Evolutionary conservation across 345 rosid genomes (phyloP).

Genomic region (Noccaea bulbosa): DNA sequence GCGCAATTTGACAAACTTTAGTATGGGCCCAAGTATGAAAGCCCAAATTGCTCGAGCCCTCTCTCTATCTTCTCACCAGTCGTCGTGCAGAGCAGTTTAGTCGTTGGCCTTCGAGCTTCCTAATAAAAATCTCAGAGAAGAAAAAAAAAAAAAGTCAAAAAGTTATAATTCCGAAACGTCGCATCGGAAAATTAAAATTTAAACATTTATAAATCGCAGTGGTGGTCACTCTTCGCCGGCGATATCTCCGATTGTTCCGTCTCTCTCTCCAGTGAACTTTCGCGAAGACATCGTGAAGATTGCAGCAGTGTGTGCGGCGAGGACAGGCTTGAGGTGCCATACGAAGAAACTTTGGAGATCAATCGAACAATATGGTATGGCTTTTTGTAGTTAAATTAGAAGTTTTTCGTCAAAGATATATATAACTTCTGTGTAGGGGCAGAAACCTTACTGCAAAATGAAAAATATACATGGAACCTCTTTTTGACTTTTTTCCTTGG

Average conservation of each 20-base stretch:
- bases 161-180: conserved; percentile 1
- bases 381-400: background rate
- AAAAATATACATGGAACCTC: background rate
- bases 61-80: background rate
- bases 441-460: conserved; percentile 20
- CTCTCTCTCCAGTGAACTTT: background rate
- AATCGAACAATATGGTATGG: conserved; percentile 3
- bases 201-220: conserved; percentile 8
- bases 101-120: background rate
- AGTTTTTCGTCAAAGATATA: background rate
- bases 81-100: conserved; percentile 19
- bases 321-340: background rate
- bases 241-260: background rate
- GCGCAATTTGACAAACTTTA: background rate
- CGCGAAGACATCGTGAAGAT: background rate
- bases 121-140: too few relatives aligned
- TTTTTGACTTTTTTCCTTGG: background rate
- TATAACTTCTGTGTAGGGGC: background rate
- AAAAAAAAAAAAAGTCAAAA: background rate
- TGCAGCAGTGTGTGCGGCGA: background rate
- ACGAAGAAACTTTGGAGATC: conserved; percentile 4
- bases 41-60: conserved; percentile 16
- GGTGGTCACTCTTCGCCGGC: conserved; percentile 13
- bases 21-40: conserved; percentile 21
- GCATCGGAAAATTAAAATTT: background rate